phyloP scores from a whole-genome alignment of 2,329 filamentous ascomycete species.

The Seiridium cupressi region DNA sequence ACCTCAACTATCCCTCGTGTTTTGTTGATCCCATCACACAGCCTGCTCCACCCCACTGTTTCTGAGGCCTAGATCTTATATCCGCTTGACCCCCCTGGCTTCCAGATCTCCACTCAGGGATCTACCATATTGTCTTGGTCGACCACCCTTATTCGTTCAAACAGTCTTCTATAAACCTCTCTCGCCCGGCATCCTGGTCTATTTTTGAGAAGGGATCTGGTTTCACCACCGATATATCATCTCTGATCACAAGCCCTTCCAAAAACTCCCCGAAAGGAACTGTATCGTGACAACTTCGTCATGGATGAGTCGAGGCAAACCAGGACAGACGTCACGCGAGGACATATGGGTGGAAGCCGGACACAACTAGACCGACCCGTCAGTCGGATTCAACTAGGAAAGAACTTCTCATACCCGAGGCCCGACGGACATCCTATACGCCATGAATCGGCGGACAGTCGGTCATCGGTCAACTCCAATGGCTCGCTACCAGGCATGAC shows the following conservation, averaged over 20 bases:
- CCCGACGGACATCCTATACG: slow-evolving; percentile 20
- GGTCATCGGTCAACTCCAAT: slow-evolving; percentile 44
- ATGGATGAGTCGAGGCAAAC: neutral
- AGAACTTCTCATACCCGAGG: slow-evolving; percentile 34
- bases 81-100: slow-evolving; percentile 8
- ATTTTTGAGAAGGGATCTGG: neutral
- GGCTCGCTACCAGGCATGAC: slow-evolving; percentile 47
- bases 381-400: slow-evolving; percentile 19
- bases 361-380: slow-evolving; percentile 5
- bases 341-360: neutral
- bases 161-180: slow-evolving; percentile 7
- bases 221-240: neutral
- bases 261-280: neutral
- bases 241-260: slow-evolving; percentile 1
- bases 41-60: neutral
- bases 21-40: slow-evolving; percentile 9
- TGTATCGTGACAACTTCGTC: neutral
- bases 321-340: slow-evolving; percentile 13
- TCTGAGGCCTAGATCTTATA: slow-evolving; percentile 8
- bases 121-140: slow-evolving; percentile 7
- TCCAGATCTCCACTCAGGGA: neutral
- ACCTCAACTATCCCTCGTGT: slow-evolving; percentile 7
- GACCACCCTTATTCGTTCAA: neutral
- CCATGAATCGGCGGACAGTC: slow-evolving; percentile 26
- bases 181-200: slow-evolving; percentile 5